Percentiles rank a stretch among this genome's conserved stretches.
Conservation (phyloP, 1,284 basidiomycete species). For the Rhodotorula sp. region DNA sequence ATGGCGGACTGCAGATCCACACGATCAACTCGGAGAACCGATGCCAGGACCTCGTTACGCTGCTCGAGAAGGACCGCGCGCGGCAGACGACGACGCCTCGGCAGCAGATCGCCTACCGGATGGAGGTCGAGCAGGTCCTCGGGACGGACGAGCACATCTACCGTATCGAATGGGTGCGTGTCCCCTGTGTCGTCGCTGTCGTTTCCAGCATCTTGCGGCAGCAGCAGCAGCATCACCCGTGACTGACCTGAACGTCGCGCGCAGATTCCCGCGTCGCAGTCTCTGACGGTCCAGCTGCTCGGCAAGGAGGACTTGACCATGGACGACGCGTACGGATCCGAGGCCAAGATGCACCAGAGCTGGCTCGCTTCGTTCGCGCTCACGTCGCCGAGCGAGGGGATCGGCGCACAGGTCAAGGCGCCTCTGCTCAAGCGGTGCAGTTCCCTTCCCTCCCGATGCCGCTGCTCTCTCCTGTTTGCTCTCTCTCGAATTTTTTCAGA, state of each 20-base stretch:
- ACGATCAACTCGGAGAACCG: constrained; percentile 72
- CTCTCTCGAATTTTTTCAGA: no score
- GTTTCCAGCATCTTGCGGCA: background rate
- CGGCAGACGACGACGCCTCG: constrained; percentile 64
- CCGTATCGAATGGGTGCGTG: constrained; percentile 82
- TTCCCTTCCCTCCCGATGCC: background rate
- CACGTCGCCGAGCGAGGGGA: constrained; percentile 54
- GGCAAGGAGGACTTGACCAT: constrained; percentile 83
- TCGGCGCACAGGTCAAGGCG: constrained; percentile 57
- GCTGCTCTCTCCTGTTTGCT: background rate
- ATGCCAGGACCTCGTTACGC: constrained; percentile 77
- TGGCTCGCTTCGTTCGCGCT: constrained; percentile 87
- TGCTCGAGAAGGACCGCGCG: constrained; percentile 71
- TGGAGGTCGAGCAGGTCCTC: constrained; percentile 75
- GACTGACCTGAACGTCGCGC: no score
- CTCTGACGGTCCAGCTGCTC: constrained; percentile 78
- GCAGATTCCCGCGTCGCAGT: constrained; percentile 67
- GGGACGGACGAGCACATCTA: constrained; percentile 89
- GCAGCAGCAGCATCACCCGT: no score
- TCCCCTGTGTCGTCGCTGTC: background rate
- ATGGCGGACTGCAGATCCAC: constrained; percentile 62
- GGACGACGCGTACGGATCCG: constrained; percentile 73
- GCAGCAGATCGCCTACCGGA: constrained; percentile 79
- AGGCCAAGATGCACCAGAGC: constrained; percentile 57
- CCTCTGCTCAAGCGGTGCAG: constrained; percentile 64